Conservation (phyloP, 2,329 filamentous ascomycete genomes). For the Ampelomyces quisqualis region DNA sequence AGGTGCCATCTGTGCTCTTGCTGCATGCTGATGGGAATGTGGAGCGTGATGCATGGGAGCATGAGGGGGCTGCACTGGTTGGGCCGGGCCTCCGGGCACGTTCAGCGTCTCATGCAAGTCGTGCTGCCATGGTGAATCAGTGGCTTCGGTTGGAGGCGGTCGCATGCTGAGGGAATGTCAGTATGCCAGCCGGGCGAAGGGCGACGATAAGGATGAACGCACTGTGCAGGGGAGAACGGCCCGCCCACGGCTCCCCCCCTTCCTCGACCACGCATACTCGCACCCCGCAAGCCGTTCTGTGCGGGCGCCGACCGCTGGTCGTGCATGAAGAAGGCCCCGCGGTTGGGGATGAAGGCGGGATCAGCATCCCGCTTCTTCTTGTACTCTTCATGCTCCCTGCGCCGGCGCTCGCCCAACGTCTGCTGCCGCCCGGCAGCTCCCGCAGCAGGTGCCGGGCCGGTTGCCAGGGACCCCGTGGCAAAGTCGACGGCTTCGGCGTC, state of each 20-base stretch:
- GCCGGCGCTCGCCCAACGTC: conserved; percentile 67
- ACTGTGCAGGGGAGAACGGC: conserved; percentile 61
- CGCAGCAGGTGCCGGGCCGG: conserved; percentile 45
- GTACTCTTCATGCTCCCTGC: conserved; percentile 88
- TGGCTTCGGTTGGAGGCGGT: conserved; percentile 52
- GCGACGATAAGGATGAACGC: conserved; percentile 43
- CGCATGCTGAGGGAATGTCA: conserved; percentile 44
- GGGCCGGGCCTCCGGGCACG: conserved; percentile 39
- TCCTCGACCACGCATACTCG: conserved; percentile 61
- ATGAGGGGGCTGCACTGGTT: conserved; percentile 19
- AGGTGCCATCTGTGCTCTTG: conserved; percentile 23
- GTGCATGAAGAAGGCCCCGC: conserved; percentile 96
- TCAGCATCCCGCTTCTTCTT: conserved; percentile 83
- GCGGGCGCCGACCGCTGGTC: conserved; percentile 80
- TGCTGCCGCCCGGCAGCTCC: conserved; percentile 49
- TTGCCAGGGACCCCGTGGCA: conserved; percentile 45
- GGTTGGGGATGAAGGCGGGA: conserved; percentile 89
- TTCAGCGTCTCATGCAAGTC: conserved; percentile 79
- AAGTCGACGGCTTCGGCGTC: conserved; percentile 53
- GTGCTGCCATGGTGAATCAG: conserved; percentile 81
- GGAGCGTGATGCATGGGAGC: conserved; percentile 16
- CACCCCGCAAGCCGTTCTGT: conserved; percentile 72
- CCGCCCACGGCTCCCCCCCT: conserved; percentile 56
- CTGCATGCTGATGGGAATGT: conserved; percentile 17
- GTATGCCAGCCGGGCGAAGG: conserved; percentile 3